A percentile compares a stretch with the other conserved stretches of the same genome.
phyloP scores from a whole-genome alignment of 495 filamentous ascomycete species.

The Lepraria neglecta region DNA sequence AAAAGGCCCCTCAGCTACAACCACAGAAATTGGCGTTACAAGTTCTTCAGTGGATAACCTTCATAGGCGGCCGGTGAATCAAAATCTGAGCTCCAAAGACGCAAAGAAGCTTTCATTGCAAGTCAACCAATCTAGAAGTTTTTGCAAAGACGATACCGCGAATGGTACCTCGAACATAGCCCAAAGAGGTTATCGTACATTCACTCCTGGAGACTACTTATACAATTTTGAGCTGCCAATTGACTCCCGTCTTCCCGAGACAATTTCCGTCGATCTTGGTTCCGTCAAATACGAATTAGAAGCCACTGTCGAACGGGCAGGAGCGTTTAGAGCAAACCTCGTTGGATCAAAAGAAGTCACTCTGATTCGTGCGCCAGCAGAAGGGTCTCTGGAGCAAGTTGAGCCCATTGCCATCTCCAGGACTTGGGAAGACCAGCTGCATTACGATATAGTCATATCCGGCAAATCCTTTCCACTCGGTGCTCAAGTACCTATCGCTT shows the following conservation, averaged over 20 bases:
- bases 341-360: slow-evolving; percentile 77
- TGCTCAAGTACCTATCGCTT: slow-evolving; percentile 88
- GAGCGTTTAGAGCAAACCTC: slow-evolving; percentile 87
- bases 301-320: slow-evolving; percentile 78
- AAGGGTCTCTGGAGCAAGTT: slow-evolving; percentile 85
- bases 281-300: slow-evolving; percentile 87
- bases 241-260: slow-evolving; percentile 87
- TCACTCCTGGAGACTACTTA: slow-evolving; percentile 83
- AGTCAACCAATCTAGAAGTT: slow-evolving; percentile 76
- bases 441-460: slow-evolving; percentile 98
- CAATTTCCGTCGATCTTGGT: slow-evolving; percentile 82
- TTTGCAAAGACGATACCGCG: slow-evolving; percentile 69
- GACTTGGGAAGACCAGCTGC: slow-evolving; percentile 96
- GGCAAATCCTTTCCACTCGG: slow-evolving; percentile 97
- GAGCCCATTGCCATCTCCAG: slow-evolving; percentile 96
- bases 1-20: slow-evolving; percentile 40
- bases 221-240: slow-evolving; percentile 95
- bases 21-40: slow-evolving; percentile 40
- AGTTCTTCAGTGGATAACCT: slow-evolving; percentile 36
- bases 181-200: slow-evolving; percentile 83
- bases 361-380: slow-evolving; percentile 81
- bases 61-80: slow-evolving; percentile 28
- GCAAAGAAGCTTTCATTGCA: slow-evolving; percentile 67
- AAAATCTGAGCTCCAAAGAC: slow-evolving; percentile 41
- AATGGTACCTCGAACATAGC: slow-evolving; percentile 54